Conservation (phyloP, 768 basidiomycete genomes). For the Suillus subluteus region DNA sequence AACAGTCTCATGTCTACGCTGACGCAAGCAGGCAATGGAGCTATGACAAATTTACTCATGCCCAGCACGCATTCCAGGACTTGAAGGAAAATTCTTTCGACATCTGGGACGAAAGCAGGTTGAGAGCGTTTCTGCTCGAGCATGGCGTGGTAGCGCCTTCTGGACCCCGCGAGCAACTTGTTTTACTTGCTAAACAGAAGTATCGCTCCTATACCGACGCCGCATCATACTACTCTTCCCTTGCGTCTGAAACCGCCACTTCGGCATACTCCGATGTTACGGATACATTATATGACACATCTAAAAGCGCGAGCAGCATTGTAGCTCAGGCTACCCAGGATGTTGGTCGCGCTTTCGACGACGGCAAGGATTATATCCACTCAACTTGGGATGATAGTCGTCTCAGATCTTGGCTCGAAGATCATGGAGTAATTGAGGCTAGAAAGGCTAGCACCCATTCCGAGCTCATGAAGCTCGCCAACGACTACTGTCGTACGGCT, state of each 20-base stretch:
- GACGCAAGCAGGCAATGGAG: slow-evolving; percentile 50
- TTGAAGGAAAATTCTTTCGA: slow-evolving; percentile 69
- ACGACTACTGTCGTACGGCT: slow-evolving; percentile 63
- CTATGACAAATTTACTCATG: slow-evolving; percentile 61
- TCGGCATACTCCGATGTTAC: slow-evolving; percentile 54
- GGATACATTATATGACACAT: slow-evolving; percentile 39
- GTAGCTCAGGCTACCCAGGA: slow-evolving; percentile 58
- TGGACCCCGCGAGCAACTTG: slow-evolving; percentile 78
- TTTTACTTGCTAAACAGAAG: slow-evolving; percentile 74
- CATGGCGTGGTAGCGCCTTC: slow-evolving; percentile 86
- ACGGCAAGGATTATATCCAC: slow-evolving; percentile 85
- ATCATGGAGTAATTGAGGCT: slow-evolving; percentile 72
- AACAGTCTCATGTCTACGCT: slow-evolving; percentile 18
- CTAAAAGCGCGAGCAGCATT: slow-evolving; percentile 43
- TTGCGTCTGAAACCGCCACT: slow-evolving; percentile 51
- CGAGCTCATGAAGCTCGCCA: slow-evolving; percentile 72
- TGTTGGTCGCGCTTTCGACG: slow-evolving; percentile 57
- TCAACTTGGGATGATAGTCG: slow-evolving; percentile 87
- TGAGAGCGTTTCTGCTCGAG: slow-evolving; percentile 83
- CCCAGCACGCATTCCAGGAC: slow-evolving; percentile 64
- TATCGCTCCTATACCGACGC: slow-evolving; percentile 64
- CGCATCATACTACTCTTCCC: slow-evolving; percentile 56
- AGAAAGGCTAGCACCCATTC: slow-evolving; percentile 55
- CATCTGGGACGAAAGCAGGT: slow-evolving; percentile 80
- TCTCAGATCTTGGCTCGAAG: slow-evolving; percentile 71